Evolutionary conservation across 1,284 basidiomycete genomes (phyloP), one percentile per base, ranked within the genome.

Genomic region (Coniferiporia weirii): DNA sequence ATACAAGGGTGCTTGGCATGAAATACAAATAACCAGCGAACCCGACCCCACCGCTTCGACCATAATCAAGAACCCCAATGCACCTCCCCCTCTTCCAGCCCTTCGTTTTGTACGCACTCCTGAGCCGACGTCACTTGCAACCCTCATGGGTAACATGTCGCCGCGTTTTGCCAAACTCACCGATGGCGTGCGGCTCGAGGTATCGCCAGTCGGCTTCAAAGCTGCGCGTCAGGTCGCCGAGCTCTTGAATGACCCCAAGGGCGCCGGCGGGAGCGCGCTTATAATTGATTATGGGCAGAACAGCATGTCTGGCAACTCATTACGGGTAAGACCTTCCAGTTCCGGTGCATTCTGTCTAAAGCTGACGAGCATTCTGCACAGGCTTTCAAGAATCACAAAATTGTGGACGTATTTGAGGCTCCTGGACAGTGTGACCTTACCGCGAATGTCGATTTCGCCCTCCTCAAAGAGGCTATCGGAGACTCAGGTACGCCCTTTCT

Each of bases 351-450:
- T 38, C 20, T 34, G 20, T 20, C 6, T 19, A 34, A 17, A 36
- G 22, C 58, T 60, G 13, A 43, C 38, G 63, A n/a, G 32, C 44
- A 52, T 52, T 34, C 56, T 54, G 36, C 27, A 6, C 64, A 96
- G 90, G 96, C 90, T 0, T 98, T 99, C 79, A 87, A 87, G 66
- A 77, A 85, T 32, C 97, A 99, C 71, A 79, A 88, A 63, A 83
- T 95, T 19, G 91, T 93, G 0, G 90, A 95, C 68, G 80, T 93
- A 0, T 95, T 99, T 67, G 78, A 88, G 57, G 74, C 80, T 9
- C 95, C 96, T 0, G 96, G 97, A 10, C 79, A 89, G 50, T 90
- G 91, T 49, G 97, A 99, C 71, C 74, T 99, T 52, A 99, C 97
- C 0, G 88, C 90, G 35, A 98, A 99, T 68, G 96, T 99, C 54